These are phyloP conservation scores for Fusarium verticillioides DNA, from an alignment of 2,329 filamentous ascomycete species.

Conservation along the genomic window DNA sequence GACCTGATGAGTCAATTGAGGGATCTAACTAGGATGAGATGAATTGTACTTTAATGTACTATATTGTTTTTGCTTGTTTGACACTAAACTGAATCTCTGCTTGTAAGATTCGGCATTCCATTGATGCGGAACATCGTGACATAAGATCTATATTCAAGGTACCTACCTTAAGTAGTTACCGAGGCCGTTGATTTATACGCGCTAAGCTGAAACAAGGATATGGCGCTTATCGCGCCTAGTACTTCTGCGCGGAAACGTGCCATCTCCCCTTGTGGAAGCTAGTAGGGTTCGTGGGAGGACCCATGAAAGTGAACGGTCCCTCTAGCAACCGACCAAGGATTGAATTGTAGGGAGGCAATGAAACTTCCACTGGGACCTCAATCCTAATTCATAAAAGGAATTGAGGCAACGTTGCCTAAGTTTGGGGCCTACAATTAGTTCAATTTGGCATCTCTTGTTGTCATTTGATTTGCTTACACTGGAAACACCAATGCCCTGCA, in stretches of 20 bases:
- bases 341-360: background rate
- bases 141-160: background rate
- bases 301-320: slow-evolving; percentile 25
- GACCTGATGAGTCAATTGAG: background rate
- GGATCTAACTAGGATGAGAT: slow-evolving; percentile 1
- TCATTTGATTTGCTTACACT: background rate
- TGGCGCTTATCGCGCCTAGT: slow-evolving; percentile 38
- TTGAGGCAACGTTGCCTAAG: background rate
- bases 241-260: background rate
- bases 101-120: background rate
- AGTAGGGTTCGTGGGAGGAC: slow-evolving; percentile 24
- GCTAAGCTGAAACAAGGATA: slow-evolving; percentile 11
- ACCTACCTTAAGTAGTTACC: background rate
- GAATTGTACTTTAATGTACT: slow-evolving; percentile 28
- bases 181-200: background rate
- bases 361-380: background rate
- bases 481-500: background rate
- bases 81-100: slow-evolving; percentile 25
- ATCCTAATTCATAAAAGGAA: background rate
- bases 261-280: slow-evolving; percentile 3
- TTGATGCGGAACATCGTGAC: background rate
- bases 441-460: background rate
- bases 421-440: background rate
- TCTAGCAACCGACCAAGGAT: slow-evolving; percentile 27
- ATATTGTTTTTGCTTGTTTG: slow-evolving; percentile 18